Conservation (phyloP, 306 rosid species). For the Prunus campanulata region DNA sequence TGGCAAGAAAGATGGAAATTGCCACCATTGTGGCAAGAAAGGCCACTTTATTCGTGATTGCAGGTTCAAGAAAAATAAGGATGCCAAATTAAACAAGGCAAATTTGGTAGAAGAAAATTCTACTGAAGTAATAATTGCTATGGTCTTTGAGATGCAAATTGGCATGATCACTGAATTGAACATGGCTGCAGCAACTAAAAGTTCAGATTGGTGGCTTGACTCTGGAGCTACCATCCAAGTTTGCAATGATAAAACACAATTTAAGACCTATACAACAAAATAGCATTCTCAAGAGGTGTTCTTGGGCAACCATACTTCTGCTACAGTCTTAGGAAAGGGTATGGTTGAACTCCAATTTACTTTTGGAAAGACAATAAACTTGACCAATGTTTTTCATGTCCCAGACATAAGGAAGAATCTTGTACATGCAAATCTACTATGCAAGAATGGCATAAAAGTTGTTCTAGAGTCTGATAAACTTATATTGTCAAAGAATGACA, state of each 20-base stretch:
- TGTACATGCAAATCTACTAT: not conserved
- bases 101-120: not conserved
- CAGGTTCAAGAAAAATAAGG: not conserved
- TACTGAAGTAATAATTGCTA: not conserved
- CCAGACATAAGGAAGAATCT: not conserved
- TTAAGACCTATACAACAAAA: not conserved
- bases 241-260: not conserved
- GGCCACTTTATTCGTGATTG: not conserved
- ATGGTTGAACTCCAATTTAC: not conserved
- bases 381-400: slow-evolving; percentile 1
- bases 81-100: not conserved
- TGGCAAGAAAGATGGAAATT: not conserved
- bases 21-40: not conserved
- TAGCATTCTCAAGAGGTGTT: too few relatives aligned
- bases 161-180: slow-evolving; percentile 5
- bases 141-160: not conserved
- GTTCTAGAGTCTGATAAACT: not conserved
- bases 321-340: not conserved
- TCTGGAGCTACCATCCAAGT: slow-evolving; percentile 5
- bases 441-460: not conserved
- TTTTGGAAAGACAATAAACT: not conserved
- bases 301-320: not conserved
- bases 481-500: not conserved
- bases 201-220: not conserved
- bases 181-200: not conserved